Percentiles rank a stretch among this genome's conserved stretches.
These are phyloP conservation scores for Xylariales sp. DNA, from an alignment of 2,329 filamentous ascomycete species.

Conservation along the genomic window DNA sequence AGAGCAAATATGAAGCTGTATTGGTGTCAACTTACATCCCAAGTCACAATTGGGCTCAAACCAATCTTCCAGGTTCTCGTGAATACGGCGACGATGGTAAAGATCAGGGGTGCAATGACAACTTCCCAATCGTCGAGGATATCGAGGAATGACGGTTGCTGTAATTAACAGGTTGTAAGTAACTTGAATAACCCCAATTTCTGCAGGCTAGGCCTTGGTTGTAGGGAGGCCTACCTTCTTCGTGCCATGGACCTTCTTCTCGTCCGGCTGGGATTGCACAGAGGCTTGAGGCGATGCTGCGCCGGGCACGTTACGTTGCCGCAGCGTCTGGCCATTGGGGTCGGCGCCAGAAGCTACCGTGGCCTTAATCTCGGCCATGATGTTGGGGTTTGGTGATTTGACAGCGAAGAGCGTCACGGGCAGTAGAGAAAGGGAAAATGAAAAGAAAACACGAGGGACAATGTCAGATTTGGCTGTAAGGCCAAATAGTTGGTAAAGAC, in stretches of 20 bases:
- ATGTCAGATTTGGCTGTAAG: too few species aligned
- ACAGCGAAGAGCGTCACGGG: too few species aligned
- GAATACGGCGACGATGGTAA: conserved; percentile 59
- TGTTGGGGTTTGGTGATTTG: conserved; percentile 1
- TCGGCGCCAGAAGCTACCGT: conserved; percentile 58
- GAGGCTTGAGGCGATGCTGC: conserved; percentile 30
- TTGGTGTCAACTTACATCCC: conserved; percentile 40
- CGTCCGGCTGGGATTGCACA: conserved; percentile 43
- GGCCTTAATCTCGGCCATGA: conserved; percentile 52
- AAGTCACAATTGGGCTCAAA: conserved; percentile 61
- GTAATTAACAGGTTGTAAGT: conserved; percentile 16
- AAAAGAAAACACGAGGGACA: too few species aligned
- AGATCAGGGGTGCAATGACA: conserved; percentile 56
- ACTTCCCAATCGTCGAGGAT: conserved; percentile 61
- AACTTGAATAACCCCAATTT: conserved; percentile 6
- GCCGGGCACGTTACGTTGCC: conserved; percentile 50
- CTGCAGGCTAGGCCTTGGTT: conserved; percentile 2
- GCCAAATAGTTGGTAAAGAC: too few species aligned
- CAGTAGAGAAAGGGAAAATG: too few species aligned
- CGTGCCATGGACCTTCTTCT: conserved; percentile 52
- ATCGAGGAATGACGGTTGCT: conserved; percentile 55
- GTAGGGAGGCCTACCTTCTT: conserved; percentile 43
- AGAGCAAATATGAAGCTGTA: not conserved
- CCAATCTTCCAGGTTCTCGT: conserved; percentile 68
- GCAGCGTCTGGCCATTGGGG: conserved; percentile 46